These are phyloP conservation scores for Antrodiella citrinella DNA, from an alignment of 768 basidiomycete species.

Conservation along the genomic window DNA sequence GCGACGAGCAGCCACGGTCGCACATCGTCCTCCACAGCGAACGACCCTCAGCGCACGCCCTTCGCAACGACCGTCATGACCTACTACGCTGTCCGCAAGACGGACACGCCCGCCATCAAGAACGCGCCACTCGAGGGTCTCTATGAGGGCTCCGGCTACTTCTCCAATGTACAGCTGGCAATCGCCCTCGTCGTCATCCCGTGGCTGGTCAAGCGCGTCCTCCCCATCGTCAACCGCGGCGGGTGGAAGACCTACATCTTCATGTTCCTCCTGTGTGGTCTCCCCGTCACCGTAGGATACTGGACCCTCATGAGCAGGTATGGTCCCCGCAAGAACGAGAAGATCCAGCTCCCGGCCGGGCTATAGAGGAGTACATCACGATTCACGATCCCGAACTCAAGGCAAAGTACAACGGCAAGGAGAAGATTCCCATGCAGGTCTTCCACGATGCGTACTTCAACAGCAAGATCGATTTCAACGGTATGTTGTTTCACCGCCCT, in stretches of 20 bases:
- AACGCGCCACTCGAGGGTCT: slow-evolving; percentile 79
- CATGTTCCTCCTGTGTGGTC: slow-evolving; percentile 62
- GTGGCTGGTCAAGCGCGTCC: slow-evolving; percentile 72
- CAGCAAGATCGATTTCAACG: slow-evolving; percentile 93
- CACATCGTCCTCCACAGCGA: background rate
- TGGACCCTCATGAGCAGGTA: slow-evolving; percentile 85
- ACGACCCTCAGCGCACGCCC: background rate
- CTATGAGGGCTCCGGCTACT: slow-evolving; percentile 79
- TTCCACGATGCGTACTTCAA: slow-evolving; percentile 98
- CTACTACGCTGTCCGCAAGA: slow-evolving; percentile 44
- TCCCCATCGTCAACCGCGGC: slow-evolving; percentile 76
- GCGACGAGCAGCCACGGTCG: background rate
- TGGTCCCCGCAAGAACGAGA: slow-evolving; percentile 75
- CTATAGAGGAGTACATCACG: slow-evolving; percentile 85
- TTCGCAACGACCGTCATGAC: slow-evolving; percentile 25
- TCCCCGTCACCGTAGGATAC: slow-evolving; percentile 78
- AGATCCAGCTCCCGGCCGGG: slow-evolving; percentile 74
- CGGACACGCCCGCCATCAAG: slow-evolving; percentile 70
- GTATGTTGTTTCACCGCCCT: slow-evolving; percentile 40
- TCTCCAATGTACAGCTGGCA: slow-evolving; percentile 76
- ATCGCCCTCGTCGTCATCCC: slow-evolving; percentile 72
- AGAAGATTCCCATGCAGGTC: slow-evolving; percentile 95
- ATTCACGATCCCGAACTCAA: slow-evolving; percentile 82
- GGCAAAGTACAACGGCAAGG: slow-evolving; percentile 69
- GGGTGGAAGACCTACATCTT: slow-evolving; percentile 85